Base-by-base conservation (phyloP, 1,284 basidiomycete genomes). In the Sporisorium exsertum region DNA sequence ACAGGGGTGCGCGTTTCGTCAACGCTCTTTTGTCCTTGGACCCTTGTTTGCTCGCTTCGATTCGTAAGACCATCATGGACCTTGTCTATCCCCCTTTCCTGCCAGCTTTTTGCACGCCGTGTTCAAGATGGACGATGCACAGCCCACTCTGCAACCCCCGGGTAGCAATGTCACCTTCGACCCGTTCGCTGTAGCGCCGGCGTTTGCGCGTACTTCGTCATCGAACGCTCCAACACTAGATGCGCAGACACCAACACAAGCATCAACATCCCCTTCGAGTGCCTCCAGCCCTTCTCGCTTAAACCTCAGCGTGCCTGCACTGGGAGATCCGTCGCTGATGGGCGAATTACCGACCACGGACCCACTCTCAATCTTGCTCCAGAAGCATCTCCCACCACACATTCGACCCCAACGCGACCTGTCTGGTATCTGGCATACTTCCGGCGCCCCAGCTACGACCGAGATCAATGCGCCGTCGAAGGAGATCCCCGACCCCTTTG, bases 331-430 rank as follows among this genome's bases (percentile, higher is more conserved):
- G 0, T 32, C 50, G 13, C 26, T 73, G 27, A 73, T 73, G 63
- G 65, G 61, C 47, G 67, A 73, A 47, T 55, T 77, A 3, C 75
- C 75, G 0, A 67, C 64, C 5, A 71, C 68, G 5, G 78, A 79
- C 42, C 59, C 74, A 18, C 65, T 79, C 20, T 56, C 64, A 0
- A 56, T 58, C 5, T 50, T 79, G 9, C 59, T 79, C 3, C 59
- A 62, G 37, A 79, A 79, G 37, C 78, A 79, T 40, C 61, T 77
- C 1, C 65, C 74, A 5, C 59, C 71, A 2, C 64, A 74, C 45
- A 10, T 67, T 1, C 67, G 78, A 18, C 74, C 74, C 4, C 52
- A 42, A 2, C 72, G 77, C 26, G 73, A 79, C 20, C 64, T 73
- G 1, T 64, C 62, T 1, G 74, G 74, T 0, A 12, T 51, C 0